Conservation (phyloP, 2,329 filamentous ascomycete genomes). For the Aspergillus phoenicis region DNA sequence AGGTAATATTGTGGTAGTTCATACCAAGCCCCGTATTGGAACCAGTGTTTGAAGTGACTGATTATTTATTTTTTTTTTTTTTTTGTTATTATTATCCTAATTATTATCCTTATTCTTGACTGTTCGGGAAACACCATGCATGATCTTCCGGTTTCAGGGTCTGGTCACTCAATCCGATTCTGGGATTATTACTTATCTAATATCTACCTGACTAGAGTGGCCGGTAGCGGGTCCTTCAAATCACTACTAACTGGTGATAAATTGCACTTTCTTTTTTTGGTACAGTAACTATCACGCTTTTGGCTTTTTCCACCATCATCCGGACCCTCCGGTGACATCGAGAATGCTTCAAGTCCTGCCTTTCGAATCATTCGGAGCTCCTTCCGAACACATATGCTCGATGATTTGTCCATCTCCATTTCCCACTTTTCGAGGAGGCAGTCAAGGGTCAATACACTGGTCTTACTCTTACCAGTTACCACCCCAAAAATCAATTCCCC, state of each 20-base stretch:
- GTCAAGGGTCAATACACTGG: not conserved
- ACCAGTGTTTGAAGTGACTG: not conserved
- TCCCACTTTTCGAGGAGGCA: not conserved
- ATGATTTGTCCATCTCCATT: not conserved
- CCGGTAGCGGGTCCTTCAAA: not conserved
- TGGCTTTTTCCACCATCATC: not conserved
- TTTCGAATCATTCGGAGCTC: not conserved
- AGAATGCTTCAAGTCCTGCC: not conserved
- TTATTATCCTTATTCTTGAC: not conserved
- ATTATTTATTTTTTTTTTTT: too few relatives aligned
- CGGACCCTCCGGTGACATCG: not conserved
- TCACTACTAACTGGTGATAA: not conserved
- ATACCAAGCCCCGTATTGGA: slow-evolving; percentile 2
- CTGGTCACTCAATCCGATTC: not conserved
- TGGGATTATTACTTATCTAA: not conserved
- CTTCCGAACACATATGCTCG: not conserved
- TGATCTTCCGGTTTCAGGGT: slow-evolving; percentile 12
- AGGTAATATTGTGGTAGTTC: not conserved
- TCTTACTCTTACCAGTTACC: too few relatives aligned
- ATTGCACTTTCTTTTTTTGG: not conserved
- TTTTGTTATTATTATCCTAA: not conserved
- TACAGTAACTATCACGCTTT: not conserved
- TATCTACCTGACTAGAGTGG: not conserved
- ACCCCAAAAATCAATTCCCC: too few relatives aligned
- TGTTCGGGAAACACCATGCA: not conserved